phyloP scores from a whole-genome alignment of 192 early-diverging fungal species.

The Rhizoclosmatium sp. region DNA sequence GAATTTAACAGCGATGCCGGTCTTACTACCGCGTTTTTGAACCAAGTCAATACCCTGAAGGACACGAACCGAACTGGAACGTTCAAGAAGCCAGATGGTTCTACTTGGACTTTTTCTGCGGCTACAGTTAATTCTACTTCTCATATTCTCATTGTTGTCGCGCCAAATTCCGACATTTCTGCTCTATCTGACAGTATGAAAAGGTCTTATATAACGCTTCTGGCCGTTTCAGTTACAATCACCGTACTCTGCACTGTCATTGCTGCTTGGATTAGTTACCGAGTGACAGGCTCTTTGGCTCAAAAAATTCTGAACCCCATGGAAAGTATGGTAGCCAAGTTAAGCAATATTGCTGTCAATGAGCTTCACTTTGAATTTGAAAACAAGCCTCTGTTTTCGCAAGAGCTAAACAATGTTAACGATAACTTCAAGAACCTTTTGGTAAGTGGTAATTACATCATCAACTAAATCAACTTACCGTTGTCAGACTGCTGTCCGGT shows the following conservation, averaged over 20 bases:
- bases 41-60: background rate
- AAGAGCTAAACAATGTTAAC: constrained; percentile 29
- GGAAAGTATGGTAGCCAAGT: constrained; percentile 16
- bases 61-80: background rate
- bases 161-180: constrained; percentile 35
- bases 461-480: no score
- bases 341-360: constrained; percentile 1
- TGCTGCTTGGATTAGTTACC: background rate
- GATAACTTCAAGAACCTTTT: constrained; percentile 35
- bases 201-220: background rate
- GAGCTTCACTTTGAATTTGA: constrained; percentile 27
- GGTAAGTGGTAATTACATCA: background rate
- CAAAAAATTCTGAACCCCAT: constrained; percentile 18
- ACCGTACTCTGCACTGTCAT: constrained; percentile 6
- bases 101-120: constrained; percentile 26
- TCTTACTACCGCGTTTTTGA: constrained; percentile 12
- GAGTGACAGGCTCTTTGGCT: constrained; percentile 23
- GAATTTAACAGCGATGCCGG: constrained; percentile 19
- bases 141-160: constrained; percentile 25
- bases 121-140: constrained; percentile 8
- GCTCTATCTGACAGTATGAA: constrained; percentile 16
- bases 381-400: background rate
- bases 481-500: constrained; percentile 42
- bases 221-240: background rate
- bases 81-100: background rate